A percentile compares a stretch with the other conserved stretches of the same genome.
Evolutionary conservation across 306 rosid species (phyloP).

Genomic region (Adenanthera pavonina): DNA sequence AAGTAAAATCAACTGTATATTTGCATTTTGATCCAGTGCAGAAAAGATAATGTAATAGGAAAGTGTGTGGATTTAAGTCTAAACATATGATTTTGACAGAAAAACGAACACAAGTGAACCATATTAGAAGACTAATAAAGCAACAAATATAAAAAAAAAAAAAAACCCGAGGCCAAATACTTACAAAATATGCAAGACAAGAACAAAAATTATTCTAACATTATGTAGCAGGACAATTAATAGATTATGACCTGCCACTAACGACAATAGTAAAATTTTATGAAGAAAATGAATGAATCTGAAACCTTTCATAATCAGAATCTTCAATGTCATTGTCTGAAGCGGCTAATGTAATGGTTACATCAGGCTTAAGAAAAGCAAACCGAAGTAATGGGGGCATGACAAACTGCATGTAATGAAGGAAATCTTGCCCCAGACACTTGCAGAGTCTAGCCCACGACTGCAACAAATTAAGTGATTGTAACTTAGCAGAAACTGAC

Average conservation of each 20-base stretch:
- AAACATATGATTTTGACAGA: not conserved
- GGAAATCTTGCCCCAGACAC: constrained; percentile 98
- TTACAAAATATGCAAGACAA: not conserved
- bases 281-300: constrained; percentile 25
- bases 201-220: not conserved
- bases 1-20: not conserved
- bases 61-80: not conserved
- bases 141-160: not conserved
- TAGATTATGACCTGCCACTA: not conserved
- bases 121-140: constrained; percentile 1
- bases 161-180: not conserved
- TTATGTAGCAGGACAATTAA: not conserved
- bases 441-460: constrained; percentile 99
- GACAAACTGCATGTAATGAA: constrained; percentile 94
- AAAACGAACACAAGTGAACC: not conserved
- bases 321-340: constrained; percentile 86
- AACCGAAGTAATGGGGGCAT: constrained; percentile 98
- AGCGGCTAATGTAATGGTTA: constrained; percentile 95
- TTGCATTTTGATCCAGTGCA: constrained; percentile 13
- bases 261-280: not conserved
- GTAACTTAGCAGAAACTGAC: constrained; percentile 27
- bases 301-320: constrained; percentile 93
- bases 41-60: not conserved
- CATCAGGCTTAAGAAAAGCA: constrained; percentile 98
- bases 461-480: constrained; percentile 45